These are phyloP conservation scores for Alternaria sp. DNA, from an alignment of 2,329 filamentous ascomycete genomes.

Conservation along the genomic window DNA sequence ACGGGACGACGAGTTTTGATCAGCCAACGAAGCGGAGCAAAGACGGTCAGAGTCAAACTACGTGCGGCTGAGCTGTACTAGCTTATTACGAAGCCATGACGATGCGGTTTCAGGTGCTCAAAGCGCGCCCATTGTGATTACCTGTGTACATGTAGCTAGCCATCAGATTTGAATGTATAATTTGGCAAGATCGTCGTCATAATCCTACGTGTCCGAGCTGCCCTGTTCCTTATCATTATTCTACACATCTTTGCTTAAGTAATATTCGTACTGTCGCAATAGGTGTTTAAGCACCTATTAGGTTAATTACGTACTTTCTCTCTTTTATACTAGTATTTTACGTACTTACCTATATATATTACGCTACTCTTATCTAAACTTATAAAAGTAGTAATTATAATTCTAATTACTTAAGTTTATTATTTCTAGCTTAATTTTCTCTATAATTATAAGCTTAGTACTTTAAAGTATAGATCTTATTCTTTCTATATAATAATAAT, in stretches of 20 bases:
- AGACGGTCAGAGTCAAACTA: not conserved
- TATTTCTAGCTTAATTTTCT: too few species aligned
- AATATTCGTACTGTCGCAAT: not conserved
- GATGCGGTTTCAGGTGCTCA: not conserved
- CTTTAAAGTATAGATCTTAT: too few species aligned
- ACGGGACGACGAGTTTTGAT: not conserved
- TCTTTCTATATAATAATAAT: too few species aligned
- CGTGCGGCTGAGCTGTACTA: not conserved
- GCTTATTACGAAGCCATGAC: not conserved
- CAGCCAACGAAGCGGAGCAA: not conserved
- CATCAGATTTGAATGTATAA: not conserved
- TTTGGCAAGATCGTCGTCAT: not conserved
- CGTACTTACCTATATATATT: too few species aligned
- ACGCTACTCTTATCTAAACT: too few species aligned
- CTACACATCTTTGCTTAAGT: not conserved
- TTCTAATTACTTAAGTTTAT: too few species aligned
- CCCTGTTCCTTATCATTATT: not conserved
- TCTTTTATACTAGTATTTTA: too few species aligned
- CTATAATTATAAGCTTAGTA: too few species aligned
- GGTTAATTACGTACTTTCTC: too few species aligned
- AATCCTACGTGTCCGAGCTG: not conserved
- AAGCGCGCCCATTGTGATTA: not conserved
- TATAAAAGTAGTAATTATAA: too few species aligned
- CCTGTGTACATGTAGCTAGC: not conserved
- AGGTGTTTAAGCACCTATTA: too few species aligned